Conservation (phyloP, 768 basidiomycete species). For the Pleurotus djamor region DNA sequence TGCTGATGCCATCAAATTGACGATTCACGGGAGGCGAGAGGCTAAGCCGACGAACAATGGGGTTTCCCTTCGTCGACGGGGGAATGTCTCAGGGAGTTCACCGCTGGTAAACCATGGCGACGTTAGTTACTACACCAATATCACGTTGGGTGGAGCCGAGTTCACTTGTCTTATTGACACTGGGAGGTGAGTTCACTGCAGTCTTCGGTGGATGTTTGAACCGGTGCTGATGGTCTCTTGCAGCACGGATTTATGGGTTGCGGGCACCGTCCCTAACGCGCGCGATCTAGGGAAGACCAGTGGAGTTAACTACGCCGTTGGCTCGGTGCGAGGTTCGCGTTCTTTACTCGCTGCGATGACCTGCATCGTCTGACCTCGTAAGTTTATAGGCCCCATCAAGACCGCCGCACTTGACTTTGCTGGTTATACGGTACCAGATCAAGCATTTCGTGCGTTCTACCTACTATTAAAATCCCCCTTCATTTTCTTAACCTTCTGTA, state of each 20-base stretch:
- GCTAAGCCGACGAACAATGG: neutral
- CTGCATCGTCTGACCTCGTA: neutral
- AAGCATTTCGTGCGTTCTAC: conserved; percentile 15
- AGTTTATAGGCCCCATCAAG: conserved; percentile 13
- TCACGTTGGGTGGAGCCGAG: conserved; percentile 14
- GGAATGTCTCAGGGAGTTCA: conserved; percentile 1
- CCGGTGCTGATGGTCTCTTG: neutral
- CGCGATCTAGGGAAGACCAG: conserved; percentile 11
- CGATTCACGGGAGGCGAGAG: neutral
- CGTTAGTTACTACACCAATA: conserved; percentile 15
- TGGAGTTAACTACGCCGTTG: conserved; percentile 17
- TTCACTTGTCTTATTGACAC: conserved; percentile 19
- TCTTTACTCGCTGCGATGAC: too few species aligned
- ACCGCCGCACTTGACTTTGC: conserved; percentile 14
- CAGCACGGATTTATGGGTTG: conserved; percentile 21
- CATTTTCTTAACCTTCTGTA: neutral
- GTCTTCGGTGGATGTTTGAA: neutral
- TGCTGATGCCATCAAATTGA: conserved; percentile 5
- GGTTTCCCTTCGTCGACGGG: neutral
- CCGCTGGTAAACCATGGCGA: conserved; percentile 7
- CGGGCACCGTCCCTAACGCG: conserved; percentile 12
- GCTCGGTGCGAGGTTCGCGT: conserved; percentile 12
- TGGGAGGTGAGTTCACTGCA: conserved; percentile 13
- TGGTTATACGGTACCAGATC: conserved; percentile 13
- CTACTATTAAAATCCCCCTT: neutral